Evolutionary conservation across 352 stramenopile species (phyloP).

Genomic region (Aphanomyces euteiches): DNA sequence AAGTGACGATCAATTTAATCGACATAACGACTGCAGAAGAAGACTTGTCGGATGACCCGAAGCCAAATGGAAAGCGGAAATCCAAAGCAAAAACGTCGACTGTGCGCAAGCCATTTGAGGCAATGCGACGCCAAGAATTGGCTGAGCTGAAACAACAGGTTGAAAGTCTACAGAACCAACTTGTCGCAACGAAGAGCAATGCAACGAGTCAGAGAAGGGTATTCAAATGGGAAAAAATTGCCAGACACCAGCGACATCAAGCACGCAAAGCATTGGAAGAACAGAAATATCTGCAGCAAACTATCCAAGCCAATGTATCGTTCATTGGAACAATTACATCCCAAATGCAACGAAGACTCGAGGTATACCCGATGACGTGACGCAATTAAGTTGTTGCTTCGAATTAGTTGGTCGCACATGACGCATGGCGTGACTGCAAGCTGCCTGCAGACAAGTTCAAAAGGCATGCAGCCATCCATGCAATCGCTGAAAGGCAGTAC

Average conservation of each 20-base stretch:
- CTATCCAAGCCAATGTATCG: neutral
- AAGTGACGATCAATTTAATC: neutral
- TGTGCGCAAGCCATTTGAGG: neutral
- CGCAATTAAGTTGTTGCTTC: no score
- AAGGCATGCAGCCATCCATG: neutral
- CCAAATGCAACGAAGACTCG: conserved; percentile 10
- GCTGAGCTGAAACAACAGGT: neutral
- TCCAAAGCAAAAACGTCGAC: neutral
- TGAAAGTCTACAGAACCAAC: neutral
- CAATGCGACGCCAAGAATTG: conserved; percentile 1
- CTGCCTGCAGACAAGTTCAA: conserved; percentile 13
- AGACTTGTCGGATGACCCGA: neutral
- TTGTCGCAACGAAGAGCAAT: neutral
- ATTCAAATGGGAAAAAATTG: neutral
- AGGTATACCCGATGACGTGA: no score
- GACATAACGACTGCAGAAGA: neutral
- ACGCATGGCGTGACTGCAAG: conserved; percentile 11
- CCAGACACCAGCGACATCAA: neutral
- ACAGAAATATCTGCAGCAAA: neutral
- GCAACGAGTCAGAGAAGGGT: neutral
- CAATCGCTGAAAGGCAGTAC: conserved; percentile 17
- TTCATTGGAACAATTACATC: conserved; percentile 2
- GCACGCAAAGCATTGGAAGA: neutral
- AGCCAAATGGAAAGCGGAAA: neutral
- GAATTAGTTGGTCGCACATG: neutral